Base-by-base conservation (phyloP, 345 rosid genomes). In the Viola odorata region DNA sequence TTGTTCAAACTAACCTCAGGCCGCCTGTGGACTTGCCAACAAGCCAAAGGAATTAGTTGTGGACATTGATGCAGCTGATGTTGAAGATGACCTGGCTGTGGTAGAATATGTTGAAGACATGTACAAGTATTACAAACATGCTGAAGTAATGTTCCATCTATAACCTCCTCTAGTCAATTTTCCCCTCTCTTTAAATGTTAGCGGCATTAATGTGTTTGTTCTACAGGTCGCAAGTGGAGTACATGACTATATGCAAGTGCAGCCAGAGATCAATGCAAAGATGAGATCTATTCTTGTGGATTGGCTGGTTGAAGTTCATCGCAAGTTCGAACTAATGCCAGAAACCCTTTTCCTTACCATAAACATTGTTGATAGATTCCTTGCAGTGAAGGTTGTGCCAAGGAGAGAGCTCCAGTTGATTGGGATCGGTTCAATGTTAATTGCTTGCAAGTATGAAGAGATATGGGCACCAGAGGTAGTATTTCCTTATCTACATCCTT, bases 361-460 rank as follows among this genome's bases (percentile, higher is more conserved):
- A 41, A 85, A 87, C 59, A 76, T 92, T 7, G 82, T 89, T 17
- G 98, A 92, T 56, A 80, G 98, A 1, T 89, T 80, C 72, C 85
- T 92, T 14, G 81, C 91, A 0, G 66, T 69, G 70, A 85, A 79
- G 68, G 65, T 72, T 68, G 96, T 89, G 0, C 69, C 75, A 0
- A 82, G 90, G 70, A 83, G 68, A 73, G 94, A 92, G 69, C 87
- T 92, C 53, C 96, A 92, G 76, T 64, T 89, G 14, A 68, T 89
- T 36, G 98, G 96, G 67, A 83, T 89, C 45, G 80, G 96, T 59
- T 74, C 96, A 17, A 77, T 92, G 94, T 88, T 92, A 16, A 78
- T 89, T 4, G 96, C 98, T 37, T 89, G 94, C 77, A 92, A 92
- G 69, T 92, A 92, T 54, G 98, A 92, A 75, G 98, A 89, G 76